Percentiles rank a stretch among this genome's conserved stretches.
Evolutionary conservation across 1,139 yeast species (phyloP).

Genomic region (Pneumocystis canis): DNA sequence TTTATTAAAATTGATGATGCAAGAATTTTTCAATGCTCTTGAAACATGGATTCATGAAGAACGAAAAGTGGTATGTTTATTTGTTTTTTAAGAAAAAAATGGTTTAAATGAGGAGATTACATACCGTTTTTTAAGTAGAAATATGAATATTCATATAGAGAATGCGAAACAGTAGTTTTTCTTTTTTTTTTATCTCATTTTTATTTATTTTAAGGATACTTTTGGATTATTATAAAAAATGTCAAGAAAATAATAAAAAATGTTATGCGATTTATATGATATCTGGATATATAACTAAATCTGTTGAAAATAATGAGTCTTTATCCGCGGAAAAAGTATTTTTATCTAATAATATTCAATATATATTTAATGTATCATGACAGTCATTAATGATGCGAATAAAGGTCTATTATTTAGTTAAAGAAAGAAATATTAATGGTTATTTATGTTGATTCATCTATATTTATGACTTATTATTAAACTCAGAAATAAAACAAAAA

Average conservation of each 20-base stretch:
- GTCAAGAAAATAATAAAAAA: slow-evolving; percentile 2
- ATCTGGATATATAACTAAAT: slow-evolving; percentile 11
- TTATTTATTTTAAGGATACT: slow-evolving; percentile 6
- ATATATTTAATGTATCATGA: not conserved
- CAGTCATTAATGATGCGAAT: not conserved
- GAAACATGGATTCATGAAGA: not conserved
- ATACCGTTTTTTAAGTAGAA: slow-evolving; percentile 21
- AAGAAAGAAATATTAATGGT: slow-evolving; percentile 14
- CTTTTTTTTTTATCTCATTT: not conserved
- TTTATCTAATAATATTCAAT: not conserved
- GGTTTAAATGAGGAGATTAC: slow-evolving; percentile 16
- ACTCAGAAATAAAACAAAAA: slow-evolving; percentile 5
- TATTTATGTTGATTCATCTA: not conserved
- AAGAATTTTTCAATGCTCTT: not conserved
- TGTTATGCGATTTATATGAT: slow-evolving; percentile 18
- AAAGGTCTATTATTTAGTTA: slow-evolving; percentile 11
- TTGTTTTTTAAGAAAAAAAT: not conserved
- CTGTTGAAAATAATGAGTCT: not conserved
- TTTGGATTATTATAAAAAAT: slow-evolving; percentile 13
- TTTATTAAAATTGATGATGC: not conserved
- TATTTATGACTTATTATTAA: not conserved
- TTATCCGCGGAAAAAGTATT: not conserved
- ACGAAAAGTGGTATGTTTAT: not conserved
- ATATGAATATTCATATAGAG: slow-evolving; percentile 17
- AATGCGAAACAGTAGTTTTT: slow-evolving; percentile 17